These are phyloP conservation scores for Caryopteris hybrid DNA, from an alignment of 305 asterid species.

Conservation along the genomic window DNA sequence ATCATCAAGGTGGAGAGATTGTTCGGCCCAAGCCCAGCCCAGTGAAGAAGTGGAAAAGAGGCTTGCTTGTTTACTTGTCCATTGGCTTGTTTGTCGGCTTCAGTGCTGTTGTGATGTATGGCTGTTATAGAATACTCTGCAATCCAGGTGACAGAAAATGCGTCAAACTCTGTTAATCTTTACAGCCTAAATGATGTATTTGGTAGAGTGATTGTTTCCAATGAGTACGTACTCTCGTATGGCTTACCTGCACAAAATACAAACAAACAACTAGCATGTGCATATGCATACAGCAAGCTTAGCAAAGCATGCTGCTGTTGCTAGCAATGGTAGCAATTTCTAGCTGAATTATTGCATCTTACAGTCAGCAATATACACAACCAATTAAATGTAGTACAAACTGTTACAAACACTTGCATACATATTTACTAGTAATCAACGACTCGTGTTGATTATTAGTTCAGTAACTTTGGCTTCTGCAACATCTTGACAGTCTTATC, in stretches of 20 bases:
- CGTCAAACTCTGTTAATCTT: constrained; percentile 32
- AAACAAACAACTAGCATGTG: background rate
- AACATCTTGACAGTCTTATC: too few relatives aligned
- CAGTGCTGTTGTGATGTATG: constrained; percentile 36
- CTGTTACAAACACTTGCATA: background rate
- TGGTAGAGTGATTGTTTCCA: background rate
- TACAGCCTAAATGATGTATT: background rate
- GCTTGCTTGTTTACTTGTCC: constrained; percentile 12
- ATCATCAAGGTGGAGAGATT: constrained; percentile 19
- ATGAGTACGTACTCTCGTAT: background rate
- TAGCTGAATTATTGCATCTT: background rate
- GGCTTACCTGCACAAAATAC: background rate
- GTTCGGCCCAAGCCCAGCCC: constrained; percentile 25
- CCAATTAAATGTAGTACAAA: background rate
- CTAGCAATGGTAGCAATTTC: background rate
- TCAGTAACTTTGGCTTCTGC: too few relatives aligned
- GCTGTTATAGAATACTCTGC: constrained; percentile 36
- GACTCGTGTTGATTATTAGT: too few relatives aligned
- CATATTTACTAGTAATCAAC: background rate
- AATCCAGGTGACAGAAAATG: constrained; percentile 28
- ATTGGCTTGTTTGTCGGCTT: constrained; percentile 32
- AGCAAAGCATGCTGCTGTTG: background rate
- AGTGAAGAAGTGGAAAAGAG: constrained; percentile 24
- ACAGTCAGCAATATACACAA: too few relatives aligned
- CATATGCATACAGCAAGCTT: background rate